Percentiles rank a stretch among this genome's conserved stretches.
Conservation (phyloP, 352 stramenopile genomes). For the Phytophthora ramorum region DNA sequence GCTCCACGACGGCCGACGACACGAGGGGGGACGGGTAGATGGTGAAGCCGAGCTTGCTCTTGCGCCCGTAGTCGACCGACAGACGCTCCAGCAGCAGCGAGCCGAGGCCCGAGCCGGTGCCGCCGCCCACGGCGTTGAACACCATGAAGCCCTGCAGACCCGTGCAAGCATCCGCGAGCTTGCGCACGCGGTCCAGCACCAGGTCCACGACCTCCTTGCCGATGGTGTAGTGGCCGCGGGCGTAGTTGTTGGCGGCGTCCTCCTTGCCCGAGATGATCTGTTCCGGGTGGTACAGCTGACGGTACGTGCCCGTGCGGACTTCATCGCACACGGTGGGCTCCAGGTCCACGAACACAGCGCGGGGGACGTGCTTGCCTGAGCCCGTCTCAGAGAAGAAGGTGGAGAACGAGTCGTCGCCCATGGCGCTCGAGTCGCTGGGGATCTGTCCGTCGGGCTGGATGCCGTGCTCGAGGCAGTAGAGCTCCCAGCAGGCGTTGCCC, state of each 20-base stretch:
- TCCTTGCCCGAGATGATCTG: conserved; percentile 99
- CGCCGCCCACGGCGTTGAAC: conserved; percentile 97
- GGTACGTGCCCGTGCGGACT: conserved; percentile 95
- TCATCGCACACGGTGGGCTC: conserved; percentile 98
- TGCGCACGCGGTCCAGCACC: conserved; percentile 96
- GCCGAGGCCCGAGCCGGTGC: conserved; percentile 97
- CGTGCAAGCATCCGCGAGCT: conserved; percentile 97
- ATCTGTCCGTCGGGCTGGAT: conserved; percentile 93
- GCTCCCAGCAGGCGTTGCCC: conserved; percentile 93
- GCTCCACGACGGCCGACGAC: conserved; percentile 96
- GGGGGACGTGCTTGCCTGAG: conserved; percentile 63
- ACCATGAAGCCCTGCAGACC: conserved; percentile 98
- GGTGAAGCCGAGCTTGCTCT: conserved; percentile 98
- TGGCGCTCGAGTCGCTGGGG: conserved; percentile 44
- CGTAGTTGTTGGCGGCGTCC: conserved; percentile 93
- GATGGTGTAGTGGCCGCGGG: conserved; percentile 94
- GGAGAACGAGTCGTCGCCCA: conserved; percentile 51
- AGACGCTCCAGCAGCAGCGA: conserved; percentile 96
- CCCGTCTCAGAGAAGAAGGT: conserved; percentile 94
- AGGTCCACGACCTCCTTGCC: conserved; percentile 97
- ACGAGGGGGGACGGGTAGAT: conserved; percentile 97
- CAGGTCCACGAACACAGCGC: conserved; percentile 96
- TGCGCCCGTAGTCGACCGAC: conserved; percentile 97
- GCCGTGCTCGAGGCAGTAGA: conserved; percentile 93
- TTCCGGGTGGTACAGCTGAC: conserved; percentile 98